Percentiles rank a stretch among this genome's conserved stretches.
Conservation (phyloP, 106 monocot species). For the Ottelia alismoides region DNA sequence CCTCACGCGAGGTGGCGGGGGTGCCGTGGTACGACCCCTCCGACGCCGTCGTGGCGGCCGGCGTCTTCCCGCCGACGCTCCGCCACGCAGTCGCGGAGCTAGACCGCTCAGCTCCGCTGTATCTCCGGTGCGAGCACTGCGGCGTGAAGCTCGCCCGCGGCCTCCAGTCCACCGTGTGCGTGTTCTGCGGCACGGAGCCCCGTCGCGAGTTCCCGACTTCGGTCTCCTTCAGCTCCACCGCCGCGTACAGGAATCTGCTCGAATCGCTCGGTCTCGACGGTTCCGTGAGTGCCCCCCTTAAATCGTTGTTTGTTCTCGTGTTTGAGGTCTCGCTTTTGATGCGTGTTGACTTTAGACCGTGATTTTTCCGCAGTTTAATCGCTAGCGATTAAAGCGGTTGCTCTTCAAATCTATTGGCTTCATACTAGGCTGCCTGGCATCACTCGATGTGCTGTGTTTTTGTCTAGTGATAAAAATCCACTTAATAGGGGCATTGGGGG, state of each 20-base stretch:
- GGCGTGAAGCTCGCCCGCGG: conserved; percentile 35
- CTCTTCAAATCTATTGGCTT: too few relatives aligned
- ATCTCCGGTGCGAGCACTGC: conserved; percentile 44
- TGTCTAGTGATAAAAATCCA: too few relatives aligned
- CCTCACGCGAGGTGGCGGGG: conserved; percentile 32
- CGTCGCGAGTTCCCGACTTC: conserved; percentile 10
- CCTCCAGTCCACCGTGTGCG: conserved; percentile 35
- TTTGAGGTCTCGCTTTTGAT: too few relatives aligned
- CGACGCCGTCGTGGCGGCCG: conserved; percentile 9
- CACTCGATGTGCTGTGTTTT: too few relatives aligned
- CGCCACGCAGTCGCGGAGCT: conserved; percentile 24
- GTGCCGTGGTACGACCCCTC: conserved; percentile 23
- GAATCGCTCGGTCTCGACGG: conserved; percentile 59
- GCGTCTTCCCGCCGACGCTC: conserved; percentile 19
- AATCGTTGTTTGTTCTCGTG: too few relatives aligned
- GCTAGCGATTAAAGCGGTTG: too few relatives aligned
- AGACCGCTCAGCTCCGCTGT: conserved; percentile 21
- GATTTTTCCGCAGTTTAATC: too few relatives aligned
- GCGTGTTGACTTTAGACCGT: too few relatives aligned
- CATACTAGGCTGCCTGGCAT: too few relatives aligned
- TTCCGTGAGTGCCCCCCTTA: conserved; percentile 62
- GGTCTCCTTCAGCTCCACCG: conserved; percentile 48
- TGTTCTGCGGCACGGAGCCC: conserved; percentile 45
- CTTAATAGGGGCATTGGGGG: too few relatives aligned
- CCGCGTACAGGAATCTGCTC: conserved; percentile 45